These are phyloP conservation scores for Didymella pinodella DNA, from an alignment of 2,329 filamentous ascomycete species.

Conservation along the genomic window DNA sequence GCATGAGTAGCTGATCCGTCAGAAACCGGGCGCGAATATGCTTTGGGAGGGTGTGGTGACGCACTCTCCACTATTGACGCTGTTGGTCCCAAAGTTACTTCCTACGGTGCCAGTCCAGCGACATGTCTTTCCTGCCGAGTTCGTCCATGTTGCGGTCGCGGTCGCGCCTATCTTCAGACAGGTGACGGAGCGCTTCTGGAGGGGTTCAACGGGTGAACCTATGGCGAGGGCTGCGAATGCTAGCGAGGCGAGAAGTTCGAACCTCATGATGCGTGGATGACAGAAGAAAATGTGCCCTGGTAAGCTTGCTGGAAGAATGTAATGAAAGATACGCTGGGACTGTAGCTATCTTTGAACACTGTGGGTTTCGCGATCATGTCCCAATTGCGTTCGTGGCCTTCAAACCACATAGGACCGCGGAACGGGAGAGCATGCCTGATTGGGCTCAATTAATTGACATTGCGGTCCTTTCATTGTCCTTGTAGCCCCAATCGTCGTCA, in stretches of 20 bases:
- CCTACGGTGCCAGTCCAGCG: conserved; percentile 57
- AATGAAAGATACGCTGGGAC: neutral
- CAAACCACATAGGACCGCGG: neutral
- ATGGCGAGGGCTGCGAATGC: conserved; percentile 2
- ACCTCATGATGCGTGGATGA: conserved; percentile 9
- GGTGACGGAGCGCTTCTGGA: conserved; percentile 41
- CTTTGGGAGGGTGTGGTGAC: conserved; percentile 21
- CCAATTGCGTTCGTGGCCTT: neutral
- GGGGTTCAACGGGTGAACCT: conserved; percentile 6
- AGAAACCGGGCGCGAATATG: neutral
- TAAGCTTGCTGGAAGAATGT: neutral
- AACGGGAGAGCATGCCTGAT: conserved; percentile 1
- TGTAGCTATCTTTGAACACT: neutral
- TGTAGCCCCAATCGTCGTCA: neutral
- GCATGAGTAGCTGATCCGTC: conserved; percentile 56
- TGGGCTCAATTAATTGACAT: neutral
- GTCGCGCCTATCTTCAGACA: conserved; percentile 53
- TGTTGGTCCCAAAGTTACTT: conserved; percentile 58
- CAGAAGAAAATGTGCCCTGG: neutral
- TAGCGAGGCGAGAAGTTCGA: conserved; percentile 8
- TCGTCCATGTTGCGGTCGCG: conserved; percentile 59
- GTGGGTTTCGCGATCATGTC: neutral
- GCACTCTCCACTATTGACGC: conserved; percentile 56
- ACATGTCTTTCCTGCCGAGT: conserved; percentile 54
- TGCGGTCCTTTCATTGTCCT: neutral